A percentile compares a stretch with the other conserved stretches of the same genome.
These are phyloP conservation scores for Xylaria sp. DNA, from an alignment of 2,329 filamentous ascomycete species.

Conservation along the genomic window DNA sequence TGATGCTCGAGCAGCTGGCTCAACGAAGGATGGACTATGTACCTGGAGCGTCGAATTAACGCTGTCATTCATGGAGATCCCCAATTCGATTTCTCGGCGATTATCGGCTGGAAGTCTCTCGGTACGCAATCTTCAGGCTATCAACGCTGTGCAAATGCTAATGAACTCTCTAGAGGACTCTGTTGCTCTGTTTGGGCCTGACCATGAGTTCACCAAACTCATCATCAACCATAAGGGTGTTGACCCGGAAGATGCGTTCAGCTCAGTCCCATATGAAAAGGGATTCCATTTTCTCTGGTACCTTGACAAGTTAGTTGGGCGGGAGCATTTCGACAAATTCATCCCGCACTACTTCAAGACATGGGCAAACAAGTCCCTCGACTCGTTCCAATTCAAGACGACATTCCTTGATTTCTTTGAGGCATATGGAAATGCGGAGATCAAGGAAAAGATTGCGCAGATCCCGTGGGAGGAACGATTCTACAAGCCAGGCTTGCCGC, in stretches of 20 bases:
- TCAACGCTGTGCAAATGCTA: background rate
- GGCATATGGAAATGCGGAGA: conserved; percentile 61
- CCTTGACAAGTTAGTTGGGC: conserved; percentile 82
- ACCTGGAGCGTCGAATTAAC: conserved; percentile 84
- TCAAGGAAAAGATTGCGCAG: conserved; percentile 65
- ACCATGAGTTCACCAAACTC: conserved; percentile 92
- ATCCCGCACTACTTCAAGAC: conserved; percentile 92
- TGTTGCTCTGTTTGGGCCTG: conserved; percentile 74
- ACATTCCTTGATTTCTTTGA: conserved; percentile 86
- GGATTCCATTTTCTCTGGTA: conserved; percentile 93
- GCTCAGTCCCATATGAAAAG: conserved; percentile 91
- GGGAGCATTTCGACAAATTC: conserved; percentile 89
- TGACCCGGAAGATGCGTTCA: conserved; percentile 96
- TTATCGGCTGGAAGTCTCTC: conserved; percentile 92
- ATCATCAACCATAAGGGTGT: conserved; percentile 85
- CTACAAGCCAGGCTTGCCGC: conserved; percentile 84
- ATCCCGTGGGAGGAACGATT: conserved; percentile 93
- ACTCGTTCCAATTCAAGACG: conserved; percentile 91
- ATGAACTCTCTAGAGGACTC: conserved; percentile 64
- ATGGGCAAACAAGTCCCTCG: conserved; percentile 83
- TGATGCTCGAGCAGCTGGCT: conserved; percentile 56
- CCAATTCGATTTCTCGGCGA: conserved; percentile 90
- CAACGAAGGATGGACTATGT: conserved; percentile 89
- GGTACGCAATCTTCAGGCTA: conserved; percentile 42
- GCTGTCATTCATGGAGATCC: conserved; percentile 78